Percentiles rank a stretch among this genome's conserved stretches.
Conservation (phyloP, 163 green algal genomes). For the Chlorella variabilis region DNA sequence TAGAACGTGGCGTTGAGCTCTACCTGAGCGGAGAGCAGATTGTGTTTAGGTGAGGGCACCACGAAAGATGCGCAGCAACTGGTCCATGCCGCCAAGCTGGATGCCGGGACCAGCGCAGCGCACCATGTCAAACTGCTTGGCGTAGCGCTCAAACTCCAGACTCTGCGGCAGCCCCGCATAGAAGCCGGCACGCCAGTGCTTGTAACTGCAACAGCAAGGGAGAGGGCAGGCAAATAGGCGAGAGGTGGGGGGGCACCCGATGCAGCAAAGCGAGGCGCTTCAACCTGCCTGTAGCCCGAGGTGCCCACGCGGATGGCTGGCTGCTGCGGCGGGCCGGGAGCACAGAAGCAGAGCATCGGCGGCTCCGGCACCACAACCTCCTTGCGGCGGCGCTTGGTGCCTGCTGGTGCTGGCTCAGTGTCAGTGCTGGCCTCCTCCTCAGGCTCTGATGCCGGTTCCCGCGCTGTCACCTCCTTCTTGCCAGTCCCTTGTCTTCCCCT, state of each 20-base stretch:
- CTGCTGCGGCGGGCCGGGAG: too few relatives aligned
- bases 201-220: background rate
- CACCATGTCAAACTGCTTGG: constrained; percentile 13
- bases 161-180: constrained; percentile 18
- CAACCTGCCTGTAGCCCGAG: constrained; percentile 17
- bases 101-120: too few relatives aligned
- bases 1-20: constrained; percentile 48
- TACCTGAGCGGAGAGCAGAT: background rate
- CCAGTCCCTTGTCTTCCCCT: too few relatives aligned
- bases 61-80: too few relatives aligned
- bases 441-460: too few relatives aligned
- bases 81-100: too few relatives aligned
- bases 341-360: background rate
- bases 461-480: too few relatives aligned
- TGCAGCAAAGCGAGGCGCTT: too few relatives aligned
- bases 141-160: constrained; percentile 20
- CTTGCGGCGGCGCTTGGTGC: constrained; percentile 13
- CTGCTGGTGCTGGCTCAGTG: background rate
- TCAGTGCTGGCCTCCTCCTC: too few relatives aligned
- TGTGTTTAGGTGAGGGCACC: too few relatives aligned
- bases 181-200: constrained; percentile 16
- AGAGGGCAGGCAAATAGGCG: background rate
- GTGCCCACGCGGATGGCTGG: constrained; percentile 4
- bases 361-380: background rate
- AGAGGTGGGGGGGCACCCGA: background rate